Evolutionary conservation across 2,329 filamentous ascomycete species (phyloP).

Genomic region (Pseudogymnoascus sp.): DNA sequence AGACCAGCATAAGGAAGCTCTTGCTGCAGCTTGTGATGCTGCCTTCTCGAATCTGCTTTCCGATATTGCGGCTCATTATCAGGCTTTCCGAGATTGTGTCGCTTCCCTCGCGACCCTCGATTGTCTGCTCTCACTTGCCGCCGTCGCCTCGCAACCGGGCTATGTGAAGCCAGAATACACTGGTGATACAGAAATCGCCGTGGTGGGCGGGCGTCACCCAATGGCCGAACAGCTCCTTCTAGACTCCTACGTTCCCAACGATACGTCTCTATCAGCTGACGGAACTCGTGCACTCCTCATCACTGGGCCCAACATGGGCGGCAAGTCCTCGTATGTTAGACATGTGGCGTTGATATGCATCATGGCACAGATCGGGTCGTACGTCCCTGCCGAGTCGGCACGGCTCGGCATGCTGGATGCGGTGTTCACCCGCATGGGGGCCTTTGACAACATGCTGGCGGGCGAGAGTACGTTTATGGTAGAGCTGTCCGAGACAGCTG

Average conservation of each 20-base stretch:
- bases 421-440: slow-evolving; percentile 90
- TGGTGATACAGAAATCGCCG: slow-evolving; percentile 56
- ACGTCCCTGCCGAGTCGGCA: slow-evolving; percentile 72
- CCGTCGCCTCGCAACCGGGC: slow-evolving; percentile 75
- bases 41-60: slow-evolving; percentile 67
- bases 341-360: slow-evolving; percentile 85
- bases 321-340: slow-evolving; percentile 95
- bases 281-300: slow-evolving; percentile 57
- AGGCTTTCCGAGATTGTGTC: slow-evolving; percentile 80
- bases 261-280: slow-evolving; percentile 61
- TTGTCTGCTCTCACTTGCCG: slow-evolving; percentile 78
- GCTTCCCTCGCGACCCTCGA: slow-evolving; percentile 80
- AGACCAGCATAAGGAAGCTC: slow-evolving; percentile 88
- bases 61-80: slow-evolving; percentile 75
- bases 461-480: slow-evolving; percentile 98
- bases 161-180: slow-evolving; percentile 71
- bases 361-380: slow-evolving; percentile 91
- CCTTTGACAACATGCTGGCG: slow-evolving; percentile 90
- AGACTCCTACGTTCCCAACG: slow-evolving; percentile 85
- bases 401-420: slow-evolving; percentile 77
- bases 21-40: slow-evolving; percentile 82
- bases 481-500: slow-evolving; percentile 83
- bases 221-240: slow-evolving; percentile 90
- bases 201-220: slow-evolving; percentile 74
- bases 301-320: slow-evolving; percentile 97